Evolutionary conservation across 768 basidiomycete genomes (phyloP), one percentile per base, ranked within the genome.

Genomic region (Xerocomellus dryophilus): DNA sequence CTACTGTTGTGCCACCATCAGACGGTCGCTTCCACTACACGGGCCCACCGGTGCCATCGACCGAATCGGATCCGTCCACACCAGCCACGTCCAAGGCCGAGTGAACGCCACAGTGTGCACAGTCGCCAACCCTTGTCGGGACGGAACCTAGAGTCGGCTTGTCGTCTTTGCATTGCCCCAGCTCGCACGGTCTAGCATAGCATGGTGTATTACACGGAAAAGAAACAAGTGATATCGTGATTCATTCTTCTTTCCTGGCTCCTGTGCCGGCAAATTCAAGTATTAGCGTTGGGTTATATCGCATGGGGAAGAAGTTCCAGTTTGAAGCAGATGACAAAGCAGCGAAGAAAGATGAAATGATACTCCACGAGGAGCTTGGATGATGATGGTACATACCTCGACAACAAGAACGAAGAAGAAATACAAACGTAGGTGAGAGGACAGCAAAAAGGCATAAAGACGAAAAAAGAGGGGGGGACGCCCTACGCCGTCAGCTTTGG

Each of bases 401-500:
- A 15, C 17, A 34, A 36, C 14, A 38, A 35, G 27, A 43, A 25
- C n/a, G 38, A 32, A 15, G 2, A 43, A 44, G 17, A 46, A 17
- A 31, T 51, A 60, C 50, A 47, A 18, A 39, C 35, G 48, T 21
- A 38, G 17, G 23, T 23, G 43, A 40, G 14, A n/a, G 32, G 49
- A 48, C 50, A 18, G 14, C 18, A 18, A 44, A 29, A 20, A 14
- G 8, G 20, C 9, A n/a, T 25, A 29, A 4, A 18, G 5, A 21
- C 3, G 38, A 21, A 25, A n/a, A n/a, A 49, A 27, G 34, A n/a
- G 15, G 11, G 20, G 18, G n/a, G 15, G 4, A 34, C n/a, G 5
- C 81, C 39, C 59, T 53, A 70, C n/a, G 88, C 87, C 41, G 78
- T 80, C 50, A 90, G 71, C 69, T 90, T 90, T 18, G 84, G 83